Percentiles rank a stretch among this genome's conserved stretches.
Evolutionary conservation across 768 basidiomycete species (phyloP).

Genomic region (Cystoderma amianthinum): DNA sequence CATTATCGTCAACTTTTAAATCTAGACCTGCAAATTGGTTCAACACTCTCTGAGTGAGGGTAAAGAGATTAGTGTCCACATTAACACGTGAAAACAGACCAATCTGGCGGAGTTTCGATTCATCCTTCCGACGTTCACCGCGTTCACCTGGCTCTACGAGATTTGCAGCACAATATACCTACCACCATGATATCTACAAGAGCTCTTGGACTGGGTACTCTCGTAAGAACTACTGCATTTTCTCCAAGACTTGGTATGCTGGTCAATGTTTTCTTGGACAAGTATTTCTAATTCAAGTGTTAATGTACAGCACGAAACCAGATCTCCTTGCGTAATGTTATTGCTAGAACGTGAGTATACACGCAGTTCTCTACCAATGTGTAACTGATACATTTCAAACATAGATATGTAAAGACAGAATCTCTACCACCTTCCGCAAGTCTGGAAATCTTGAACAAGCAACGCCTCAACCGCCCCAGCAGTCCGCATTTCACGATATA

Average conservation of each 20-base stretch:
- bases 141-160: no score
- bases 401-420: constrained; percentile 55
- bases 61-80: no score
- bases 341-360: constrained; percentile 34
- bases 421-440: constrained; percentile 55
- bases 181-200: constrained; percentile 35
- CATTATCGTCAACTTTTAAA: no score
- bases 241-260: constrained; percentile 26
- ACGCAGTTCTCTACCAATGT: background rate
- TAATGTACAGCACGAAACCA: constrained; percentile 36
- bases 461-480: constrained; percentile 83
- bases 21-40: no score
- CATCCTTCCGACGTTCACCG: background rate
- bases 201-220: constrained; percentile 50
- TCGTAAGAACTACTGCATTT: constrained; percentile 46
- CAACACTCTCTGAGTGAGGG: no score
- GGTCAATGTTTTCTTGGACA: constrained; percentile 18
- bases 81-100: no score
- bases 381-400: background rate
- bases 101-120: background rate
- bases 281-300: constrained; percentile 1
- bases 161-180: background rate
- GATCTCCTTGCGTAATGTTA: constrained; percentile 25
- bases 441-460: constrained; percentile 71
- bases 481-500: constrained; percentile 98